phyloP scores from a whole-genome alignment of 1,284 basidiomycete genomes.

The Fomitopsis pinicola region DNA sequence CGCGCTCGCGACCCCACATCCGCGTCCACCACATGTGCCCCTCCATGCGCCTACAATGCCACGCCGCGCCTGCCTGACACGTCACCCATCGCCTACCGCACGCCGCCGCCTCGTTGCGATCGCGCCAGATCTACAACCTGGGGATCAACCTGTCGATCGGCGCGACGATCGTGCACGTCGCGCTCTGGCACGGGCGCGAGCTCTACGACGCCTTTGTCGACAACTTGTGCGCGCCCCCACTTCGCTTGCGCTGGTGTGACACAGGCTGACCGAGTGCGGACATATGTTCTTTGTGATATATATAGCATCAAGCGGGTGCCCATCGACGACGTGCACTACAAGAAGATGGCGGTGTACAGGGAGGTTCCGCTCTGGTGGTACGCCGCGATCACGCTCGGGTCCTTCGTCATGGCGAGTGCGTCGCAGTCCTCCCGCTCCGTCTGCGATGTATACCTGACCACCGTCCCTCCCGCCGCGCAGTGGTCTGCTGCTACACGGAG shows the following conservation, averaged over 20 bases:
- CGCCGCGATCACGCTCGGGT: constrained; percentile 28
- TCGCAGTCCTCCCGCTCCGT: not conserved
- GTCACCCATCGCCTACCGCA: too few relatives aligned
- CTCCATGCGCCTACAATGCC: not conserved
- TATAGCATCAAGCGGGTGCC: constrained; percentile 2
- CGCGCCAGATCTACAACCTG: constrained; percentile 16
- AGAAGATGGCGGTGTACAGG: constrained; percentile 1
- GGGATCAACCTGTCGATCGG: constrained; percentile 18
- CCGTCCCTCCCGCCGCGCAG: not conserved
- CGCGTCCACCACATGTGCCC: not conserved
- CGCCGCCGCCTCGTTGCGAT: not conserved
- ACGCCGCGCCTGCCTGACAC: not conserved
- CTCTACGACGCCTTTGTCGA: not conserved
- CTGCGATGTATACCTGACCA: not conserved
- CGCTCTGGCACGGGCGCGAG: constrained; percentile 47
- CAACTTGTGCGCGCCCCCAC: constrained; percentile 19
- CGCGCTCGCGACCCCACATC: not conserved
- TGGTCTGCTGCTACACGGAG: constrained; percentile 41
- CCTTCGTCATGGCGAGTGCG: constrained; percentile 33
- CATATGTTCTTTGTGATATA: too few relatives aligned
- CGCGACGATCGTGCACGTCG: constrained; percentile 33
- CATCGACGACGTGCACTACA: constrained; percentile 6
- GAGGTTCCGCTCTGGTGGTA: constrained; percentile 47
- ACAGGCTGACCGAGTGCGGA: not conserved
- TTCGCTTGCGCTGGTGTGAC: not conserved